These are phyloP conservation scores for Metarhizium robertsii DNA, from an alignment of 2,329 filamentous ascomycete genomes.

Conservation along the genomic window DNA sequence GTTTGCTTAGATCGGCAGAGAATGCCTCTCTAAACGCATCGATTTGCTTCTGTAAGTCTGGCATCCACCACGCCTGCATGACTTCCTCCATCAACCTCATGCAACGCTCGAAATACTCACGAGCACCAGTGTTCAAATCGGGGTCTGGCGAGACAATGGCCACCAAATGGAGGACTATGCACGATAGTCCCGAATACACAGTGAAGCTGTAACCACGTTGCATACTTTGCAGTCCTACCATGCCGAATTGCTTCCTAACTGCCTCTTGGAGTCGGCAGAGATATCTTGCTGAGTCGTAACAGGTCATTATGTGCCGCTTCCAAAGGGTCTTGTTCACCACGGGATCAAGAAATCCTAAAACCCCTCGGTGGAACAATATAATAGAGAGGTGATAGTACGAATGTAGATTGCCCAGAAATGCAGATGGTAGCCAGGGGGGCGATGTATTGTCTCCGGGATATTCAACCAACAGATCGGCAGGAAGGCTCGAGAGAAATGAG, in stretches of 20 bases:
- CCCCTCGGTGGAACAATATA: constrained; percentile 80
- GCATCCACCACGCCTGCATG: constrained; percentile 74
- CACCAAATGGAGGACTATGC: constrained; percentile 89
- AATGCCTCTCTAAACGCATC: constrained; percentile 84
- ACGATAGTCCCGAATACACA: constrained; percentile 85
- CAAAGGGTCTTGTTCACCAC: constrained; percentile 62
- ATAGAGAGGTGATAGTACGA: constrained; percentile 79
- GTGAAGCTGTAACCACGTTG: constrained; percentile 89
- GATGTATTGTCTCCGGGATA: constrained; percentile 68
- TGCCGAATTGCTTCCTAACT: constrained; percentile 64
- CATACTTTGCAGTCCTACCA: constrained; percentile 81
- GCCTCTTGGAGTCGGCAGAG: constrained; percentile 83
- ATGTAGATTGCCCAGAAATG: constrained; percentile 83
- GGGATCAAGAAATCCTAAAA: constrained; percentile 69
- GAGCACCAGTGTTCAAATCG: constrained; percentile 72
- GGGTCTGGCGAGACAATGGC: constrained; percentile 88
- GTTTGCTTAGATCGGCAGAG: constrained; percentile 72
- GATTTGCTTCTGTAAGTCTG: constrained; percentile 83
- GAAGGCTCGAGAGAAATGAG: constrained; percentile 67
- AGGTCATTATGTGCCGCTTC: constrained; percentile 81
- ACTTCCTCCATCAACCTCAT: constrained; percentile 90
- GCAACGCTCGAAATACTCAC: constrained; percentile 82
- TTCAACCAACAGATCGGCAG: constrained; percentile 64
- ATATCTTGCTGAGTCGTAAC: constrained; percentile 73
- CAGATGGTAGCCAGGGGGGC: constrained; percentile 73